These are phyloP conservation scores for Penicillium paradoxum DNA, from an alignment of 495 filamentous ascomycete genomes.

Conservation along the genomic window DNA sequence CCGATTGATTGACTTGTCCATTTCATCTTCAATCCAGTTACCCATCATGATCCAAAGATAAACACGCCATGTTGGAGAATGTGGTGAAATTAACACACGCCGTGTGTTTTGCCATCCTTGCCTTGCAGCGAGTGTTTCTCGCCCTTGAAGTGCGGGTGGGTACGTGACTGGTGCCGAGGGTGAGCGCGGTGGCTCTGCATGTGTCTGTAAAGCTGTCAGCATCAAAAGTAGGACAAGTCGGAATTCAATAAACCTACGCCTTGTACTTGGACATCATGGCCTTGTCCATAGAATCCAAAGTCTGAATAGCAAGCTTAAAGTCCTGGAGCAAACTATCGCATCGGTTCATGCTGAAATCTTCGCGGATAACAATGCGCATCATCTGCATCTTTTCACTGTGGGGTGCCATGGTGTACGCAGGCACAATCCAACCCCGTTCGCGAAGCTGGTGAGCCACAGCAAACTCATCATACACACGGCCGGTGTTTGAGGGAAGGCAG, in stretches of 20 bases:
- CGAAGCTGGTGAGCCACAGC: slow-evolving; percentile 76
- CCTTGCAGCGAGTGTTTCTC: slow-evolving; percentile 85
- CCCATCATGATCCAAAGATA: not conserved
- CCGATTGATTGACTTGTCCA: not conserved
- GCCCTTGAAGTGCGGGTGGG: slow-evolving; percentile 61
- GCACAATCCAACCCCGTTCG: slow-evolving; percentile 81
- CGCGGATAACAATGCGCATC: slow-evolving; percentile 82
- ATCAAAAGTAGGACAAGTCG: not conserved
- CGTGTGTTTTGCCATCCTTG: slow-evolving; percentile 83
- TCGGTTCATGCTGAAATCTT: slow-evolving; percentile 75
- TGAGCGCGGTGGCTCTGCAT: slow-evolving; percentile 52
- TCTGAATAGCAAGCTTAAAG: slow-evolving; percentile 62
- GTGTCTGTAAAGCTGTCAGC: slow-evolving; percentile 30
- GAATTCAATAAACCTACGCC: slow-evolving; percentile 41
- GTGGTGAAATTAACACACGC: slow-evolving; percentile 55
- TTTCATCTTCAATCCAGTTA: not conserved
- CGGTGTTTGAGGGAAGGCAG: slow-evolving; percentile 55
- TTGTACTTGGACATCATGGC: slow-evolving; percentile 60
- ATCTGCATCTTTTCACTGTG: slow-evolving; percentile 72
- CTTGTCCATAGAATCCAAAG: slow-evolving; percentile 68
- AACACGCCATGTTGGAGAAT: not conserved
- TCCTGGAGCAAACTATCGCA: slow-evolving; percentile 70
- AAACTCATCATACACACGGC: slow-evolving; percentile 76
- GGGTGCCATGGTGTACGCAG: slow-evolving; percentile 93
- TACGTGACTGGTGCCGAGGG: slow-evolving; percentile 52